Evolutionary conservation across 2,329 filamentous ascomycete species (phyloP).

Genomic region (Huntiella omanensis): DNA sequence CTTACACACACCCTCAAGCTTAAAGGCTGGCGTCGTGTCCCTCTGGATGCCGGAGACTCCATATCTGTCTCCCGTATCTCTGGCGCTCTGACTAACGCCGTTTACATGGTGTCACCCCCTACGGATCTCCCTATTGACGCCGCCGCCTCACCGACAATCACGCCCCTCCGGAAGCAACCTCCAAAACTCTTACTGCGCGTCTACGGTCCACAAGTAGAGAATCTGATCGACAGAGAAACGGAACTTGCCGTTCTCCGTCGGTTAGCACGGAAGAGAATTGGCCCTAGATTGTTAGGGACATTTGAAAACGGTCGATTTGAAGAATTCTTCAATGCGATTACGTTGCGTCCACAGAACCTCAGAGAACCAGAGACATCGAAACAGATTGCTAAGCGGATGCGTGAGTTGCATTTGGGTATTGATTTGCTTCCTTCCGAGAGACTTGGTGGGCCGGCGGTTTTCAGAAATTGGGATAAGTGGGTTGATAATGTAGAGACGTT

Average conservation of each 20-base stretch:
- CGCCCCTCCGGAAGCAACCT: conserved; percentile 22
- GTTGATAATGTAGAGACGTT: conserved; percentile 45
- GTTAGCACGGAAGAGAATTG: conserved; percentile 80
- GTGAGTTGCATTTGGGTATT: conserved; percentile 85
- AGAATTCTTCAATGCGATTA: conserved; percentile 72
- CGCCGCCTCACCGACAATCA: conserved; percentile 21
- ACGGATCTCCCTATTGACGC: conserved; percentile 16
- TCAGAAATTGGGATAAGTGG: conserved; percentile 93
- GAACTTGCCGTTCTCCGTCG: conserved; percentile 75
- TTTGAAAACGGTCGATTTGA: conserved; percentile 94
- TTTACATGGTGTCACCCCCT: conserved; percentile 83
- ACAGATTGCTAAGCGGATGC: conserved; percentile 94
- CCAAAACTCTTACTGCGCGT: conserved; percentile 70
- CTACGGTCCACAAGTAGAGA: conserved; percentile 87
- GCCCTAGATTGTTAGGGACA: conserved; percentile 73
- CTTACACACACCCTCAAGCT: conserved; percentile 74
- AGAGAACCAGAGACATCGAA: conserved; percentile 66
- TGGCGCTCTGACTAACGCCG: conserved; percentile 86
- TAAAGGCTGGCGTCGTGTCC: conserved; percentile 78
- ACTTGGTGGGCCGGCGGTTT: conserved; percentile 62
- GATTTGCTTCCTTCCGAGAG: conserved; percentile 66
- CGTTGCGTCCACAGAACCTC: conserved; percentile 59
- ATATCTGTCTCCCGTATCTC: conserved; percentile 62
- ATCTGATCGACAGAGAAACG: conserved; percentile 82
- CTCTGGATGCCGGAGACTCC: conserved; percentile 47